phyloP scores from a whole-genome alignment of 148 eudicot species.

The Euryodendron excelsum region DNA sequence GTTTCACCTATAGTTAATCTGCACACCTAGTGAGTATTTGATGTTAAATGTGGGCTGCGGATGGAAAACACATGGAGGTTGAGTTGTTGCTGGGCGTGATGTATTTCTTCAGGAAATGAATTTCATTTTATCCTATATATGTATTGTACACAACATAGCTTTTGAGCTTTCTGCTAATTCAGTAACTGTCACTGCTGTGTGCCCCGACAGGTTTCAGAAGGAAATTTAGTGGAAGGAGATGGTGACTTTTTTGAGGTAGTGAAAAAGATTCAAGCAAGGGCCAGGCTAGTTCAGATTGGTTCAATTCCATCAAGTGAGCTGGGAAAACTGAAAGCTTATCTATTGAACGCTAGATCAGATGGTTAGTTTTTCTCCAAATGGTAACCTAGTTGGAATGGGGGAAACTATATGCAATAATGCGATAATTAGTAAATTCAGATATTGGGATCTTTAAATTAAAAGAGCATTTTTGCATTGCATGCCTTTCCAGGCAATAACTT shows the following conservation, averaged over 20 bases:
- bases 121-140: neutral
- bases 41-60: neutral
- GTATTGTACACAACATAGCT: neutral
- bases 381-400: neutral
- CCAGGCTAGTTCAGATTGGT: slow-evolving; percentile 59
- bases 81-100: neutral
- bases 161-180: neutral
- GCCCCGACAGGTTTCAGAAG: slow-evolving; percentile 53
- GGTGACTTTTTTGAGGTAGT: slow-evolving; percentile 23
- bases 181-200: slow-evolving; percentile 9
- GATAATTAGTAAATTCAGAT: neutral
- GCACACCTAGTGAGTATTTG: neutral
- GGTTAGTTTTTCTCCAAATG: slow-evolving; percentile 42
- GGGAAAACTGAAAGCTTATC: slow-evolving; percentile 55
- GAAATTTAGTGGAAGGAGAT: slow-evolving; percentile 37
- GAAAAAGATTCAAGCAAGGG: slow-evolving; percentile 56
- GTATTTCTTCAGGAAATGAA: neutral
- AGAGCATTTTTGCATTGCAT: neutral
- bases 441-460: neutral
- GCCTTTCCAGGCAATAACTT: neutral
- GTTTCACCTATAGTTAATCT: neutral
- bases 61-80: neutral
- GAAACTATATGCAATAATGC: neutral
- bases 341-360: slow-evolving; percentile 49
- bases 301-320: slow-evolving; percentile 68